Conservation (phyloP, 169 alveolate genomes). For the Eimeria sp. region DNA sequence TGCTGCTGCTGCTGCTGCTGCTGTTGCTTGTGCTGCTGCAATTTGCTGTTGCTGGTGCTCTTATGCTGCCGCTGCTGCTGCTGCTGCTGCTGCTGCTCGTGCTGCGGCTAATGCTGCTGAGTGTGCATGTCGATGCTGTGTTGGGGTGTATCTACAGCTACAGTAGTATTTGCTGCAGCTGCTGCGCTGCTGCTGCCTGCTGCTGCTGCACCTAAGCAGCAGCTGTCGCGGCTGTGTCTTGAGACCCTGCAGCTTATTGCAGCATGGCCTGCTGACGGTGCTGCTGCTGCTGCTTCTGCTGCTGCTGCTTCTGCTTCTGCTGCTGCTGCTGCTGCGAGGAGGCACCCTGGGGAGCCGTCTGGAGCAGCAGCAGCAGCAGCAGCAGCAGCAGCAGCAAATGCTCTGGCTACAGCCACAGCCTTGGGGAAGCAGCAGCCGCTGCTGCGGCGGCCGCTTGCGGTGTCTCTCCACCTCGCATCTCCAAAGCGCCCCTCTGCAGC, state of each 20-base stretch:
- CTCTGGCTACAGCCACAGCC: not conserved
- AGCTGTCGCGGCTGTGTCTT: conserved; percentile 12
- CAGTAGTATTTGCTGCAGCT: not conserved
- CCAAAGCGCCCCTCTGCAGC: conserved; percentile 3
- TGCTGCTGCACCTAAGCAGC: conserved; percentile 19
- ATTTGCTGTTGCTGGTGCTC: not conserved
- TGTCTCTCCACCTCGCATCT: conserved; percentile 9
- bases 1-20: conserved; percentile 2
- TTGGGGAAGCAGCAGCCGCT: conserved; percentile 22
- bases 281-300: too few species aligned
- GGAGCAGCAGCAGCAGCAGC: conserved; percentile 18
- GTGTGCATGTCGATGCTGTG: not conserved
- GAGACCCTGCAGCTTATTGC: conserved; percentile 18
- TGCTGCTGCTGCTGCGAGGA: conserved; percentile 10
- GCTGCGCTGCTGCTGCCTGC: conserved; percentile 22
- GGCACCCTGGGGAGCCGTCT: not conserved
- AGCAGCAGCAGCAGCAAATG: conserved; percentile 29
- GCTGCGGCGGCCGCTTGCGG: not conserved
- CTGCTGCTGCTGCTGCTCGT: too few species aligned
- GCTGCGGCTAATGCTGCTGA: not conserved
- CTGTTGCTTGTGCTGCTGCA: too few species aligned
- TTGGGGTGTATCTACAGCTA: not conserved
- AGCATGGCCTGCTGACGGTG: not conserved
- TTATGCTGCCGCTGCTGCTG: not conserved
- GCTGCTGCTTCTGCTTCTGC: too few species aligned